Conservation (phyloP, 2,329 filamentous ascomycete genomes). For the Talaromyces amestolkiae region DNA sequence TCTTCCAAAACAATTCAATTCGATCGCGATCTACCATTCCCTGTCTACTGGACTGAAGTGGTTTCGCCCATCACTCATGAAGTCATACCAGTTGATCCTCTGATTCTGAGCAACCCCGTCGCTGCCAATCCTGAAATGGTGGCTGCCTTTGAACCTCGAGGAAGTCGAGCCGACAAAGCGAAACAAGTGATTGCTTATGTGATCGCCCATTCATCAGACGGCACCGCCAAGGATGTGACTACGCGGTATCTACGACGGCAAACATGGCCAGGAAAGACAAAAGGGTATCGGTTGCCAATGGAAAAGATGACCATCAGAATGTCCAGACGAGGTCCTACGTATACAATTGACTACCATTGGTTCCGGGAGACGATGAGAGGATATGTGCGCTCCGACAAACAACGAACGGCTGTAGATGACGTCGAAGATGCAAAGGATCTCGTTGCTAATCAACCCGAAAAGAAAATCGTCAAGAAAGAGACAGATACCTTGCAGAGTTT, state of each 20-base stretch:
- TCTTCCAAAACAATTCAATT: conserved; percentile 41
- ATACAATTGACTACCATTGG: conserved; percentile 81
- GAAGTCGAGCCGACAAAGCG: conserved; percentile 75
- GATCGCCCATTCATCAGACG: conserved; percentile 76
- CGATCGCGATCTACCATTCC: conserved; percentile 75
- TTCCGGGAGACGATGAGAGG: conserved; percentile 76
- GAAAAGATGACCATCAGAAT: conserved; percentile 82
- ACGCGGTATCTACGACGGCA: conserved; percentile 82
- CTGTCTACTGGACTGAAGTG: conserved; percentile 91
- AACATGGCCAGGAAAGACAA: conserved; percentile 82
- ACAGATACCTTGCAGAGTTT: conserved; percentile 84
- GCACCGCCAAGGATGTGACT: conserved; percentile 91
- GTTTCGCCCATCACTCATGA: conserved; percentile 77
- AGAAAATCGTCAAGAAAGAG: conserved; percentile 69
- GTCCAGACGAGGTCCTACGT: conserved; percentile 54
- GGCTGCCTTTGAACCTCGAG: conserved; percentile 76
- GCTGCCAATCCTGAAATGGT: conserved; percentile 71
- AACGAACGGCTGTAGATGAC: conserved; percentile 70
- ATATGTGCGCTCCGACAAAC: conserved; percentile 58
- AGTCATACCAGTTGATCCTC: conserved; percentile 74
- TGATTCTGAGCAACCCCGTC: conserved; percentile 64
- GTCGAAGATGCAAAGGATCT: conserved; percentile 76
- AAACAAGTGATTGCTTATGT: conserved; percentile 91
- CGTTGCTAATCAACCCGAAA: conserved; percentile 67
- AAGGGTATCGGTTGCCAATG: conserved; percentile 72